These are phyloP conservation scores for Gnomoniopsis sp. DNA, from an alignment of 2,329 filamentous ascomycete genomes.

Conservation along the genomic window DNA sequence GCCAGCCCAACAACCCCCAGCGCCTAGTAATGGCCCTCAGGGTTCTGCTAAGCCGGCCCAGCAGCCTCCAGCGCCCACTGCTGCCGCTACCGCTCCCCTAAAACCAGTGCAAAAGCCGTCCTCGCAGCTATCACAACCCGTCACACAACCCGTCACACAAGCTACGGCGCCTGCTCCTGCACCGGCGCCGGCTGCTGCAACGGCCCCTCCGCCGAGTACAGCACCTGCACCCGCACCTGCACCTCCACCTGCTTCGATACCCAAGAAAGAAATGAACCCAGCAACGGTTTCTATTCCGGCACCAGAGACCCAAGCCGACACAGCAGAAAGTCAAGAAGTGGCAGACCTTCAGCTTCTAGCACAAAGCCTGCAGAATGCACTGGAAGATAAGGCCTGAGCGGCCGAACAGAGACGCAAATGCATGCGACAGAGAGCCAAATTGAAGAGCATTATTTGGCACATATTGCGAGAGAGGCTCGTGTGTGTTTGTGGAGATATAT, in stretches of 20 bases:
- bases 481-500: too few species aligned
- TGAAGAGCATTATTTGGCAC: too few species aligned
- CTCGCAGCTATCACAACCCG: not conserved
- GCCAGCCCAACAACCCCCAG: not conserved
- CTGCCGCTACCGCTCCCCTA: conserved; percentile 10
- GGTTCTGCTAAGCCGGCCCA: conserved; percentile 8
- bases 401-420: too few species aligned
- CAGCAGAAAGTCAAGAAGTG: not conserved
- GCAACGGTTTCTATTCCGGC: conserved; percentile 10
- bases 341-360: conserved; percentile 5
- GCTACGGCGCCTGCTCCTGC: conserved; percentile 9
- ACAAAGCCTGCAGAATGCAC: conserved; percentile 7
- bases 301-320: not conserved
- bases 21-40: conserved; percentile 7
- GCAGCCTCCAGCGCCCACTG: not conserved
- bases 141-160: conserved; percentile 14
- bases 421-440: too few species aligned
- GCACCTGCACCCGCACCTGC: not conserved
- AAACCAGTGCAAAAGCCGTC: conserved; percentile 7
- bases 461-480: too few species aligned
- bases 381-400: too few species aligned
- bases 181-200: conserved; percentile 8
- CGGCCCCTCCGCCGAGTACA: conserved; percentile 4
- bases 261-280: not conserved
- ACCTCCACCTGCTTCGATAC: conserved; percentile 3